A percentile compares a stretch with the other conserved stretches of the same genome.
Evolutionary conservation across 2,329 filamentous ascomycete genomes (phyloP).

Genomic region (Exophiala aquamarina): DNA sequence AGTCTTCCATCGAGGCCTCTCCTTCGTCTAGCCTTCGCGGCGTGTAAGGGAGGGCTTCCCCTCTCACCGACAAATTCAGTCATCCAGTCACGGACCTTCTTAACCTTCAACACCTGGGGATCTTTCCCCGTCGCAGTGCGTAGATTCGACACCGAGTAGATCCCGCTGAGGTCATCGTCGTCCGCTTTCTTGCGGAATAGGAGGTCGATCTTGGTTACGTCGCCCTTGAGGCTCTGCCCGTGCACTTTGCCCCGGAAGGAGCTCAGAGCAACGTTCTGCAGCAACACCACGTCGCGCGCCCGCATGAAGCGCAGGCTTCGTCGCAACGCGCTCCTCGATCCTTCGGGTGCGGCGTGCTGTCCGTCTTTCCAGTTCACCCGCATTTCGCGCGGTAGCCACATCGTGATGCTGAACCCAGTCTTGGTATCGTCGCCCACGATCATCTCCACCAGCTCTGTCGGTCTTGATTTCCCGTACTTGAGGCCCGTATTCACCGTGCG

Average conservation of each 20-base stretch:
- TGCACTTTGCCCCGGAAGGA: conserved; percentile 77
- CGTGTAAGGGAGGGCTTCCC: conserved; percentile 17
- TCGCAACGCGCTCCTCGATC: conserved; percentile 35
- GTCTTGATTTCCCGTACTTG: conserved; percentile 44
- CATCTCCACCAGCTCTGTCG: conserved; percentile 70
- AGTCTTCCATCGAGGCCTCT: conserved; percentile 9
- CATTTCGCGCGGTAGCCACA: conserved; percentile 64
- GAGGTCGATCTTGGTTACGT: conserved; percentile 68
- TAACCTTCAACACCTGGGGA: conserved; percentile 63
- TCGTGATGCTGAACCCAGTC: conserved; percentile 76
- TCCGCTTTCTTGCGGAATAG: conserved; percentile 59
- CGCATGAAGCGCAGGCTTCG: conserved; percentile 52
- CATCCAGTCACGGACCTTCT: conserved; percentile 73
- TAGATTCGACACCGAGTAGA: conserved; percentile 57
- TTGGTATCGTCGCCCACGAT: conserved; percentile 83
- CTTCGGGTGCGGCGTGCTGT: conserved; percentile 29
- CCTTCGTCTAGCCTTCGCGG: conserved; percentile 9
- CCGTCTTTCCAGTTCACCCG: conserved; percentile 28
- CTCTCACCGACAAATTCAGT: conserved; percentile 61
- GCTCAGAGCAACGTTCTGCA: conserved; percentile 76
- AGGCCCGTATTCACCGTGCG: conserved; percentile 67
- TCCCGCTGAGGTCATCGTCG: conserved; percentile 53
- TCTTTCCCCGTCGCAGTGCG: conserved; percentile 35
- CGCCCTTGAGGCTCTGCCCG: conserved; percentile 74
- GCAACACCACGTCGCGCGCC: conserved; percentile 72